Evolutionary conservation across 2,329 filamentous ascomycete species (phyloP).

Genomic region (Nannizziopsis barbatae): DNA sequence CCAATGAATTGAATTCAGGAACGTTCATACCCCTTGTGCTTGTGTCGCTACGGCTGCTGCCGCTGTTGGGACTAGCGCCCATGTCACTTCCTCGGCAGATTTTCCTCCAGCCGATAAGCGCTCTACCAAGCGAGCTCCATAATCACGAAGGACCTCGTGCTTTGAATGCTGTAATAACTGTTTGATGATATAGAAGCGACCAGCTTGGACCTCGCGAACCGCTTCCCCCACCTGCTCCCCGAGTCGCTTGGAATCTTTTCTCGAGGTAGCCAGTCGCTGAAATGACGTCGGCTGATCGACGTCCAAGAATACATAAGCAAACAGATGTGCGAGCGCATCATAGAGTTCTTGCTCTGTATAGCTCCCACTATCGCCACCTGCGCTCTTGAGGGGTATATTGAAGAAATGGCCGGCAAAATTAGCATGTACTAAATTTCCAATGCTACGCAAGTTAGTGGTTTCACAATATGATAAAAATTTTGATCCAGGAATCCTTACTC

Average conservation of each 20-base stretch:
- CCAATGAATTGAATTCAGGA: too few relatives aligned
- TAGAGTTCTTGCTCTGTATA: slow-evolving; percentile 48
- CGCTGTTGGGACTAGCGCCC: slow-evolving; percentile 47
- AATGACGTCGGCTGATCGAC: slow-evolving; percentile 39
- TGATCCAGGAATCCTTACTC: slow-evolving; percentile 17
- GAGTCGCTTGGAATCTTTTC: slow-evolving; percentile 30
- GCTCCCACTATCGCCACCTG: slow-evolving; percentile 19
- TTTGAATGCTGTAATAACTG: slow-evolving; percentile 20
- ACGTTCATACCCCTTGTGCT: slow-evolving; percentile 44
- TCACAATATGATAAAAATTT: slow-evolving; percentile 11
- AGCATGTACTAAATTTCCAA: slow-evolving; percentile 24
- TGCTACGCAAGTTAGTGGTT: slow-evolving; percentile 11
- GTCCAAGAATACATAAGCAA: slow-evolving; percentile 39
- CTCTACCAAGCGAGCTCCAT: slow-evolving; percentile 47
- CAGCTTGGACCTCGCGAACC: slow-evolving; percentile 25
- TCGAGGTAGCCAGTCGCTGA: slow-evolving; percentile 36
- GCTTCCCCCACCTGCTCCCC: slow-evolving; percentile 32
- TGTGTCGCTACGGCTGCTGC: slow-evolving; percentile 47
- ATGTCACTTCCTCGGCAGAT: slow-evolving; percentile 42
- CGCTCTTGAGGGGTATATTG: slow-evolving; percentile 19
- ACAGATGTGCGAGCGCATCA: slow-evolving; percentile 37
- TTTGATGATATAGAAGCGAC: slow-evolving; percentile 24
- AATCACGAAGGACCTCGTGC: slow-evolving; percentile 35
- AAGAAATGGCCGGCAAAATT: slow-evolving; percentile 22
- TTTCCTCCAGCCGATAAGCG: slow-evolving; percentile 40